Evolutionary conservation across 176 grass and related monocot species (phyloP), one percentile per base, ranked within the genome.

Genomic region (Panicum miliaceum): DNA sequence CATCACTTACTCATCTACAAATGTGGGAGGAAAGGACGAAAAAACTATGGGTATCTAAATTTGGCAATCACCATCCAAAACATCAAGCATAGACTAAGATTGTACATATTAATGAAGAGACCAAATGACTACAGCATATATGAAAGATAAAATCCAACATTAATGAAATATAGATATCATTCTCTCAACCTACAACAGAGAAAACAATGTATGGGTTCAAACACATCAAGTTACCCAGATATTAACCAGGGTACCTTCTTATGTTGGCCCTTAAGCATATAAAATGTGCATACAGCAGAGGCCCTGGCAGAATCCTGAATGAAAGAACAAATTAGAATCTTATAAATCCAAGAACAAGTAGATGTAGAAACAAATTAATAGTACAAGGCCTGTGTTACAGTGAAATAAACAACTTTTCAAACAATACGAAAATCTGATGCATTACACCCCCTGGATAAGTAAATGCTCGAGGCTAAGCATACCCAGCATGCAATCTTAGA

Each of bases 211-310:
- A 71, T 12, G 61, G 50, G 80, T 88, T 79, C 79, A 88, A 94
- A 81, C 91, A 86, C 75, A 72, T 46, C 73, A 87, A 89, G 89
- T 84, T 94, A 85, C 89, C 93, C 91, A 96, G 75, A 89, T 92
- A 92, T 92, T 84, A 92, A 91, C 93, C 91, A 89, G 85, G 93
- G 96, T 99, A 96, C 96, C 96, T 99, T 96, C 91, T 92, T 90
- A 87, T 83, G 76, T 83, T 95, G 86, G 89, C 87, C 80, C 93
- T 92, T 89, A 94, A 82, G 91, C 84, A 92, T 88, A 94, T 89
- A 94, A 92, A 96, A 91, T 87, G 80, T 94, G 88, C 78, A 84
- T 80, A 85, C 84, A 87, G 60, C 79, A 87, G 83, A 91, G 60
- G 79, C 86, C 87, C 89, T 96, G 91, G 91, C 77, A 96, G 89